Evolutionary conservation across 106 monocot species (phyloP), one percentile per base, ranked within the genome.

Genomic region (Ottelia alismoides): DNA sequence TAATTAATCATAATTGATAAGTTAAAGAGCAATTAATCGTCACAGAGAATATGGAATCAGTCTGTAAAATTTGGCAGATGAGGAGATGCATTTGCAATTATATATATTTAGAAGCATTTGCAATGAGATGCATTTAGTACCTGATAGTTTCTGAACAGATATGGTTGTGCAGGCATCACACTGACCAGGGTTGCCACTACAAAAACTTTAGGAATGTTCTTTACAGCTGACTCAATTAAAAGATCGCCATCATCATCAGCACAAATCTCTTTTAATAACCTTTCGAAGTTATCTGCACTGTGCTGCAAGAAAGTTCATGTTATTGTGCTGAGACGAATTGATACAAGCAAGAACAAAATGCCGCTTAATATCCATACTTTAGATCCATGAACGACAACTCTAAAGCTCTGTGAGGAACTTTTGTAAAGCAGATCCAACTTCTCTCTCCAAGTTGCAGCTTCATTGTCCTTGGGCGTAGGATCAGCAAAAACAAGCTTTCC

Each of bases 71-170:
- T n/a, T n/a, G n/a, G n/a, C n/a, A n/a, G n/a, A n/a, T n/a, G n/a
- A n/a, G n/a, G n/a, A n/a, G n/a, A n/a, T n/a, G n/a, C n/a, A n/a
- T n/a, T n/a, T n/a, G n/a, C n/a, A n/a, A n/a, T n/a, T n/a, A n/a
- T n/a, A n/a, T n/a, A n/a, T n/a, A n/a, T n/a, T n/a, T n/a, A n/a
- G n/a, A n/a, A n/a, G n/a, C n/a, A n/a, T n/a, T n/a, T n/a, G n/a
- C n/a, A n/a, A n/a, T n/a, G n/a, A n/a, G n/a, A n/a, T n/a, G n/a
- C n/a, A n/a, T n/a, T n/a, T n/a, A 35, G 60, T 60, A 98, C 96
- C 96, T 98, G 96, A 79, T 98, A 98, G 22, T 98, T 98, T 25
- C 89, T 70, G 72, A 98, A 98, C n/a, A 98, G 47, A 75, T 78
- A 98, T 77, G 96, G 96, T 66, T 98, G 96, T 58, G 96, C 96